Conservation (phyloP, 495 filamentous ascomycete species). For the Penicillium mononematosum region DNA sequence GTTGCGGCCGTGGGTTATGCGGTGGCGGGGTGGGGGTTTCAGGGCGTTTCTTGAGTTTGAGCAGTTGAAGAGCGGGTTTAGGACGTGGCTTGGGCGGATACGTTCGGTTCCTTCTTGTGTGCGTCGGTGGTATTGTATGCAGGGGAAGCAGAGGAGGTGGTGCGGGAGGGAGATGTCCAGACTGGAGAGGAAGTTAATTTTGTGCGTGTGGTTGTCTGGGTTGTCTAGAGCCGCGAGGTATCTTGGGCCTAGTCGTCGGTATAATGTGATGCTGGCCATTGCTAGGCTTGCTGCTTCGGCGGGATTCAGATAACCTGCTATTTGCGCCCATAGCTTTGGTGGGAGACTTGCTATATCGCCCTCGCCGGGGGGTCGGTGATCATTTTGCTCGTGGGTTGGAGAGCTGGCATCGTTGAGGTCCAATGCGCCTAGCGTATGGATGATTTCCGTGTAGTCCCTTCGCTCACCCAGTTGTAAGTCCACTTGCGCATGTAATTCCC, state of each 20-base stretch:
- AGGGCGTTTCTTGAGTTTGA: slow-evolving; percentile 43
- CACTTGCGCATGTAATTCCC: slow-evolving; percentile 26
- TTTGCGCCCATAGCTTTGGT: slow-evolving; percentile 41
- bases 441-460: slow-evolving; percentile 47
- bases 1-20: slow-evolving; percentile 51
- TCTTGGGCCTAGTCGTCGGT: slow-evolving; percentile 36
- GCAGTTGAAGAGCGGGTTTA: slow-evolving; percentile 55
- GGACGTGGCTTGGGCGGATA: slow-evolving; percentile 44
- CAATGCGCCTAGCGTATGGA: slow-evolving; percentile 46
- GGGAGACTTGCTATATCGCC: slow-evolving; percentile 45
- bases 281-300: slow-evolving; percentile 49
- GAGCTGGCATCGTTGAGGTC: slow-evolving; percentile 31
- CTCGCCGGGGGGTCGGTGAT: slow-evolving; percentile 41
- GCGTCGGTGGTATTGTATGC: slow-evolving; percentile 50
- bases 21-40: slow-evolving; percentile 44
- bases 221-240: slow-evolving; percentile 34
- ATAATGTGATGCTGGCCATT: slow-evolving; percentile 47
- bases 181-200: slow-evolving; percentile 44
- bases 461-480: slow-evolving; percentile 52
- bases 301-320: slow-evolving; percentile 42
- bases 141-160: slow-evolving; percentile 59
- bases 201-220: slow-evolving; percentile 40
- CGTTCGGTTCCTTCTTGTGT: slow-evolving; percentile 49
- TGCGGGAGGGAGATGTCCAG: slow-evolving; percentile 48
- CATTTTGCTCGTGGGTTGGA: slow-evolving; percentile 19